Conservation (phyloP, 306 rosid genomes). For the Herpetospermum pedunculosum region DNA sequence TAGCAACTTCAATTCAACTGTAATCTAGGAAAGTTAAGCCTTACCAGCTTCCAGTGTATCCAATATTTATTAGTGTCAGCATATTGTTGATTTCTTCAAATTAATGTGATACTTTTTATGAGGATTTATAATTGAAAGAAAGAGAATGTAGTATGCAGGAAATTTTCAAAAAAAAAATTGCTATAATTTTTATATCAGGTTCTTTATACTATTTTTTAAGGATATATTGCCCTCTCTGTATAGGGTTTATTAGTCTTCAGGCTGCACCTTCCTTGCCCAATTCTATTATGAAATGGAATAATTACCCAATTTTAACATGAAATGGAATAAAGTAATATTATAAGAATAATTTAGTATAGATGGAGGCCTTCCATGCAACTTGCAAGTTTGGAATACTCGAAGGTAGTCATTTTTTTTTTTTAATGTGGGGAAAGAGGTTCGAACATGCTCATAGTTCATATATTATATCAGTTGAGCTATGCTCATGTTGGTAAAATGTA, state of each 20-base stretch:
- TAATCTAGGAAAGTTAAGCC: neutral
- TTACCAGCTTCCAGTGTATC: neutral
- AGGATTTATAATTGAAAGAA: neutral
- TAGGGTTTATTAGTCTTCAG: neutral
- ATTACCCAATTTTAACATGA: neutral
- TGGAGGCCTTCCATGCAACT: neutral
- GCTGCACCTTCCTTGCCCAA: neutral
- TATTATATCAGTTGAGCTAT: too few species aligned
- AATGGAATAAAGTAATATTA: neutral
- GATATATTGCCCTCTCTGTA: neutral
- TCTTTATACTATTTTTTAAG: neutral
- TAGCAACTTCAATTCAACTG: neutral
- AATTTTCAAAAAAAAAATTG: neutral
- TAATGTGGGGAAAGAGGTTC: too few species aligned
- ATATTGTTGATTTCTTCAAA: neutral
- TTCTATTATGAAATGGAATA: neutral
- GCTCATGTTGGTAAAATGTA: too few species aligned
- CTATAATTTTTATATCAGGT: neutral
- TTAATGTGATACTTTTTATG: neutral
- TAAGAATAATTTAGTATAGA: neutral
- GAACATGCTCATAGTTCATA: too few species aligned
- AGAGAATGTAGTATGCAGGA: neutral
- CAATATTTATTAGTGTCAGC: neutral
- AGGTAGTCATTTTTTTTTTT: too few species aligned
- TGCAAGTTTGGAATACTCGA: neutral